These are phyloP conservation scores for Tetracladium maxilliforme DNA, from an alignment of 2,329 filamentous ascomycete genomes.

Conservation along the genomic window DNA sequence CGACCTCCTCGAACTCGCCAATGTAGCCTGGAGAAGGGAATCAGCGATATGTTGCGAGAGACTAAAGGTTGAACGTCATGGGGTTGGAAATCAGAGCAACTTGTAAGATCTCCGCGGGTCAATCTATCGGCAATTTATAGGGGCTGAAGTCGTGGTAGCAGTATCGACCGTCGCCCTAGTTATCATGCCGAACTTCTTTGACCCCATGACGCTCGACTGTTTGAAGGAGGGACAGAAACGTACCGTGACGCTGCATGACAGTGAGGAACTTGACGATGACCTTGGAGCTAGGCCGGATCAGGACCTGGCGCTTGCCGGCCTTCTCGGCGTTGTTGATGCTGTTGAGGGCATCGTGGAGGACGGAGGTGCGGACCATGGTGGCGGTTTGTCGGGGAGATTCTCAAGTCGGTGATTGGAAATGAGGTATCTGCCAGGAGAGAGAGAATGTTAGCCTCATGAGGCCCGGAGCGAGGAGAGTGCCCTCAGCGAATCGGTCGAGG, in stretches of 20 bases:
- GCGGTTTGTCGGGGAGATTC: constrained; percentile 69
- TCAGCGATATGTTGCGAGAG: constrained; percentile 73
- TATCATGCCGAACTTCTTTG: constrained; percentile 82
- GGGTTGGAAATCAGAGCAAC: constrained; percentile 63
- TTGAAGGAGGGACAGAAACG: too few species aligned
- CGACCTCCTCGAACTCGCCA: constrained; percentile 98
- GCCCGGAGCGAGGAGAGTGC: constrained; percentile 54
- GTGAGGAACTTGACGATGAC: constrained; percentile 99
- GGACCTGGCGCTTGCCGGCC: constrained; percentile 96
- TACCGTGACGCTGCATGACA: constrained; percentile 99
- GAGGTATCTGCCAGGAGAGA: constrained; percentile 43
- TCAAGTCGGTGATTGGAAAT: constrained; percentile 51
- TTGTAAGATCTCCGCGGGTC: constrained; percentile 90
- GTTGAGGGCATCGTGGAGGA: constrained; percentile 98
- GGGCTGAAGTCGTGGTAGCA: constrained; percentile 83
- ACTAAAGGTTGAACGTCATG: constrained; percentile 89
- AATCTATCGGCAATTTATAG: constrained; percentile 99
- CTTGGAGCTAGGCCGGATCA: constrained; percentile 97
- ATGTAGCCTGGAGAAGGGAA: constrained; percentile 63
- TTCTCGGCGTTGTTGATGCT: constrained; percentile 99
- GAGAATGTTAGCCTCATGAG: constrained; percentile 46
- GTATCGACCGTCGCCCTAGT: constrained; percentile 95
- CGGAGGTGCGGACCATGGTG: constrained; percentile 98
- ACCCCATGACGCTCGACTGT: too few species aligned
- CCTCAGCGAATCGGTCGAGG: constrained; percentile 40